Evolutionary conservation across 2,329 filamentous ascomycete species (phyloP).

Genomic region (Aureobasidium sp.): DNA sequence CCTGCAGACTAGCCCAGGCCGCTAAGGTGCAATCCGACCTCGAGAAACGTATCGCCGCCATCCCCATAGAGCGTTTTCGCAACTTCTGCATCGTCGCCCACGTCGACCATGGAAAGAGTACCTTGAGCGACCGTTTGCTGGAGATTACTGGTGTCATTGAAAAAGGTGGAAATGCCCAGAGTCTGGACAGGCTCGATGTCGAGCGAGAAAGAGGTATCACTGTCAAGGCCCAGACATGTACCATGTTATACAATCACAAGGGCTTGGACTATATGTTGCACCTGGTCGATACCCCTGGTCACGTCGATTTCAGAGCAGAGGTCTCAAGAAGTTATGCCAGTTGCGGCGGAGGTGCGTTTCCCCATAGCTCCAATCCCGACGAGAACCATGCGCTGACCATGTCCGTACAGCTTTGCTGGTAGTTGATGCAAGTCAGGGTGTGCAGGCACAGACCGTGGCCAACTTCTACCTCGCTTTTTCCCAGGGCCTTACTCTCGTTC

Average conservation of each 20-base stretch:
- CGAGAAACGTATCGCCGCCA: conserved; percentile 60
- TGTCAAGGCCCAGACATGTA: conserved; percentile 97
- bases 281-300: conserved; percentile 91
- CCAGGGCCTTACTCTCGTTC: conserved; percentile 77
- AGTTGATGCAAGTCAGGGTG: conserved; percentile 91
- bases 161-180: conserved; percentile 82
- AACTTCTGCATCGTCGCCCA: conserved; percentile 99
- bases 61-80: conserved; percentile 71
- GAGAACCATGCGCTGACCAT: neutral
- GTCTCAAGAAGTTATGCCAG: conserved; percentile 93
- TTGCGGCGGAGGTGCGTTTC: conserved; percentile 60
- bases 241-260: conserved; percentile 86
- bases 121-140: conserved; percentile 82
- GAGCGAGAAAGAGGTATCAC: conserved; percentile 95
- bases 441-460: conserved; percentile 95
- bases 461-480: conserved; percentile 98
- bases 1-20: conserved; percentile 30
- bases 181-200: conserved; percentile 93
- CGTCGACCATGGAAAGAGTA: conserved; percentile 98
- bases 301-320: conserved; percentile 96
- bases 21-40: conserved; percentile 43
- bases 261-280: conserved; percentile 89
- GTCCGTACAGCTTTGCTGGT: conserved; percentile 61
- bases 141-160: conserved; percentile 92
- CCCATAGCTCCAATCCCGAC: neutral